Evolutionary conservation across 2,329 filamentous ascomycete species (phyloP), one percentile per base, ranked within the genome.

Genomic region (Phaeoacremonium minimum): DNA sequence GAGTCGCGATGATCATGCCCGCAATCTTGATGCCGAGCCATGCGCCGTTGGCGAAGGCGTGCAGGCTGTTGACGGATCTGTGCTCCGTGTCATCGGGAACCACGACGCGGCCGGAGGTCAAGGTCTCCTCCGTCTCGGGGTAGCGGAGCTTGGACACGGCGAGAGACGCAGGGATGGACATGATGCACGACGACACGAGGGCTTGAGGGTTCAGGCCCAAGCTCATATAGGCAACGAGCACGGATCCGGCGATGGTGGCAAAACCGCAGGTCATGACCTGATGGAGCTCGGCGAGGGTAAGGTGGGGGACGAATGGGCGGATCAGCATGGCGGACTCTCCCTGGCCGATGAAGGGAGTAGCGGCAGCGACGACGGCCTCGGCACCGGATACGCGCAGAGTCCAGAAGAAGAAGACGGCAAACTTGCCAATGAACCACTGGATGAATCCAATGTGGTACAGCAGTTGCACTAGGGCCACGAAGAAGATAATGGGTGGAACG

Each of bases 241-340:
- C 87, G 51, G 83, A 88, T 43, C 90, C 90, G 11, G 89, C 86
- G 50, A 96, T 95, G 32, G 90, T 95, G 16, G 90, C 89, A 50
- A 94, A 95, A 44, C 89, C 90, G 47, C 85, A 94, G 36, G 83
- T 86, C 87, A 96, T 89, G 60, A 95, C 75, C 65, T 95, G 89
- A 61, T 95, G 90, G 40, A 95, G 68, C 63, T 96, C 90, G 46
- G 88, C 87, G 55, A 82, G 74, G 44, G 90, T 96, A 53, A 95
- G 76, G 60, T 93, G 83, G 9, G 86, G 70, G 32, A 95, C 80
- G 58, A 94, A 95, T 1, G 88, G 88, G 37, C 82, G 81, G 61
- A 96, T 88, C 53, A 96, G 68, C 85, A 95, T 94, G 42, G 87
- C 88, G 16, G 86, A 93, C 71, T 95, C 90, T 54, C 90, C 89